Evolutionary conservation across 1,284 basidiomycete genomes (phyloP).

Genomic region (Tausonia pullulans): DNA sequence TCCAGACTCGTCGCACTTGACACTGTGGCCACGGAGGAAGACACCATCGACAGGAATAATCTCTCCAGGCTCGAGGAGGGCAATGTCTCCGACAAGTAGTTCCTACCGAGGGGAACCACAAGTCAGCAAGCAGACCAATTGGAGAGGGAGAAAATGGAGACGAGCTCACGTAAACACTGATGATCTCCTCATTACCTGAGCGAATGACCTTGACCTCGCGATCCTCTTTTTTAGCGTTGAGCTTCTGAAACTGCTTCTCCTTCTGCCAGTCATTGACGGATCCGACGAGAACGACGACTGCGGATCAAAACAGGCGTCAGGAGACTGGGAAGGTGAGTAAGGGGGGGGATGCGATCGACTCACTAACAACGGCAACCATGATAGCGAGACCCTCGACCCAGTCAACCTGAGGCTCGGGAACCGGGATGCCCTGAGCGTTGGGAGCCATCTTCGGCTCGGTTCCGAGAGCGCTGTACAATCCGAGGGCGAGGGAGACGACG

Average conservation of each 20-base stretch:
- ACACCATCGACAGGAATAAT: conserved; percentile 91
- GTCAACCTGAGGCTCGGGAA: conserved; percentile 52
- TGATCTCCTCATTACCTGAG: conserved; percentile 60
- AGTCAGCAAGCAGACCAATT: not conserved
- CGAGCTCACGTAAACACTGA: conserved; percentile 55
- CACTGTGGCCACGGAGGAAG: conserved; percentile 82
- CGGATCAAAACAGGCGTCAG: not conserved
- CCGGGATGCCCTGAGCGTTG: conserved; percentile 37
- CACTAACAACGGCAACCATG: conserved; percentile 74
- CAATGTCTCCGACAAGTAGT: conserved; percentile 87
- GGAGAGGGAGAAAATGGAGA: conserved; percentile 9
- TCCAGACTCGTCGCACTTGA: conserved; percentile 91
- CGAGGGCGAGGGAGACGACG: conserved; percentile 82
- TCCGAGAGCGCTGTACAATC: conserved; percentile 87
- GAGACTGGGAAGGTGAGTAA: too few species aligned
- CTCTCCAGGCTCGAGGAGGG: conserved; percentile 87
- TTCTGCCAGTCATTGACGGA: conserved; percentile 66
- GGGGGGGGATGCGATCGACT: too few species aligned
- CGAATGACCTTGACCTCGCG: conserved; percentile 86
- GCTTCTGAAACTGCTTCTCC: conserved; percentile 81
- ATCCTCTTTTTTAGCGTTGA: conserved; percentile 94
- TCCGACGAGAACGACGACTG: conserved; percentile 34
- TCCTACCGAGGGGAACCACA: conserved; percentile 40
- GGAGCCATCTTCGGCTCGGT: conserved; percentile 45
- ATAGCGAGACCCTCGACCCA: conserved; percentile 99